Conservation (phyloP, 192 early-diverging fungal species). For the Linnemannia hyalina region DNA sequence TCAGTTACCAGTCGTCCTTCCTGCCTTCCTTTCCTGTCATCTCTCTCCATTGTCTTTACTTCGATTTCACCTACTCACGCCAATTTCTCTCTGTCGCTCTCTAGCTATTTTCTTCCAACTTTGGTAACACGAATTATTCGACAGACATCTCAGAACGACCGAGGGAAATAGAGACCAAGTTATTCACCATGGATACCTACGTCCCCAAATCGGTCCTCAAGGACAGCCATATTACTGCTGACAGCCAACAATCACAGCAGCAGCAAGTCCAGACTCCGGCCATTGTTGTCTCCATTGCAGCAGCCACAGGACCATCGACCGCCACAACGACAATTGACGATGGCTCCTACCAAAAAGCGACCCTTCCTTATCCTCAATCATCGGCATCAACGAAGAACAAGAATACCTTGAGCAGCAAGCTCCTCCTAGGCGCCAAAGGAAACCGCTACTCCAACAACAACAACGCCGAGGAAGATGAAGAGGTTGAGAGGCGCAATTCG, state of each 20-base stretch:
- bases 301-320: background rate
- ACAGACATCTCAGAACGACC: background rate
- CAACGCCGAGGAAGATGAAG: slow-evolving; percentile 5
- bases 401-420: too few relatives aligned
- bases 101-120: background rate
- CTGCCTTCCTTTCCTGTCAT: too few relatives aligned
- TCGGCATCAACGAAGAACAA: too few relatives aligned
- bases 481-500: slow-evolving; percentile 12
- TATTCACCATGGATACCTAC: slow-evolving; percentile 32
- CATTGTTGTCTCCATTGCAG: background rate
- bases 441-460: background rate
- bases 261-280: background rate
- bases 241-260: slow-evolving; percentile 6
- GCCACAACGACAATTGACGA: background rate
- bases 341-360: background rate
- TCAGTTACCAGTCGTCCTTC: too few relatives aligned
- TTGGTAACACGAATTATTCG: background rate
- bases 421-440: too few relatives aligned
- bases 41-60: background rate
- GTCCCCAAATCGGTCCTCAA: slow-evolving; percentile 28
- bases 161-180: background rate
- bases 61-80: background rate
- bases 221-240: background rate
- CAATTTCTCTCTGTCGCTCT: background rate
- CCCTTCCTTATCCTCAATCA: background rate